Base-by-base conservation (phyloP, 192 early-diverging fungal species). In the Coemansia sp. region DNA sequence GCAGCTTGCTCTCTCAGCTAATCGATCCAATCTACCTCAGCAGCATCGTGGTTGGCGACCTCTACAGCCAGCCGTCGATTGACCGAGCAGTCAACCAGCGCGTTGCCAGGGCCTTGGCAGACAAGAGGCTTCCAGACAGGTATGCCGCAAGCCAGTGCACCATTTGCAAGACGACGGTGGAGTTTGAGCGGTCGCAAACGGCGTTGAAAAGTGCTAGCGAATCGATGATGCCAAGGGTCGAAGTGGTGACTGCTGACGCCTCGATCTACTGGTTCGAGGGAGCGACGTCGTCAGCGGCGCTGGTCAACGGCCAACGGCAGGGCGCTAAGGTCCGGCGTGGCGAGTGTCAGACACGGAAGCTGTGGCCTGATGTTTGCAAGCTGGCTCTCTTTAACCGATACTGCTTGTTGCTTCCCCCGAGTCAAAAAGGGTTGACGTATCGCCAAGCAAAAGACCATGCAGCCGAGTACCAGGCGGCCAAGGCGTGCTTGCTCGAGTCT, bases 11-110 rank as follows among this genome's bases (percentile, higher is more conserved):
- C 0, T 71, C 89, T 0, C 63, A 76, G n/a, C 53, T 91, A 15
- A 72, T 89, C 24, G 45, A 75, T 14, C 94, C 96, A 0, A 71
- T 97, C 8, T 92, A 90, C 62, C 71, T 97, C 3, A 32, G 59
- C 1, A 79, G 86, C 0, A 74, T 97, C 25, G 69, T 84, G 0
- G 83, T 94, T 0, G 87, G 89, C 58, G 94, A 94, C 32, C 60
- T 89, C 69, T 94, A 84, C 68, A 88, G 91, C 62, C 38, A 79
- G 35, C 41, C 57, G 6, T 82, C 87, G 3, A 64, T 95, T 20
- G 70, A 85, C 15, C 82, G 93, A 22, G 93, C 96, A 0, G 69
- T 97, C 3, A 84, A 84, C 59, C 69, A 68, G 7, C 70, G 95
- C 2, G 31, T 65, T 22, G 20, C 56, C 29, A 19, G n/a, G 19